Evolutionary conservation across 306 rosid species (phyloP).

Genomic region (Fragaria ananassa): DNA sequence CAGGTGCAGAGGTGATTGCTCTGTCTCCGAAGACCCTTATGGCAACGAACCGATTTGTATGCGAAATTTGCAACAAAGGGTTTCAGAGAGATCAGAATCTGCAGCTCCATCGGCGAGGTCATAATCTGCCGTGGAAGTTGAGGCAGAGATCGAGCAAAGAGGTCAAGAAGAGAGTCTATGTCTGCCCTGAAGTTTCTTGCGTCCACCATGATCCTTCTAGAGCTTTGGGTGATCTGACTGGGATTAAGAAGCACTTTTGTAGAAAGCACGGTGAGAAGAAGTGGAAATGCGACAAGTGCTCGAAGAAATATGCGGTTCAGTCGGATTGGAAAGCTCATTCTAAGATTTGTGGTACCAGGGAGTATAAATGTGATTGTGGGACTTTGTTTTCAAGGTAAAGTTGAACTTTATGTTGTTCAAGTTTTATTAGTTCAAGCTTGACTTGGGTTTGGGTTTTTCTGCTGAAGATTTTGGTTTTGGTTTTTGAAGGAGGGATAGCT

Average conservation of each 20-base stretch:
- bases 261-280: constrained; percentile 95
- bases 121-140: constrained; percentile 91
- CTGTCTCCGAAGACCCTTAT: constrained; percentile 78
- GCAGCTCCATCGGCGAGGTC: constrained; percentile 89
- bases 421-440: background rate
- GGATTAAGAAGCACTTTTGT: constrained; percentile 90
- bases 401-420: too few relatives aligned
- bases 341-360: constrained; percentile 81
- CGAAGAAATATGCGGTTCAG: constrained; percentile 92
- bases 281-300: constrained; percentile 95
- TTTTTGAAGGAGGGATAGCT: constrained; percentile 81
- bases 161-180: constrained; percentile 80
- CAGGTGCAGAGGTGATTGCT: constrained; percentile 92
- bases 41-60: constrained; percentile 84
- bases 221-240: constrained; percentile 88
- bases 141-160: constrained; percentile 76
- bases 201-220: constrained; percentile 91
- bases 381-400: constrained; percentile 65
- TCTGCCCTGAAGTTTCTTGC: constrained; percentile 77
- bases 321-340: constrained; percentile 99
- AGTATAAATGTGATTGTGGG: constrained; percentile 95
- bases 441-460: constrained; percentile 18
- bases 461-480: constrained; percentile 20
- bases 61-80: constrained; percentile 92
- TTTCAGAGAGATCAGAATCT: constrained; percentile 97